phyloP scores from a whole-genome alignment of 208 protist genomes.

The Crithidia thermophila region DNA sequence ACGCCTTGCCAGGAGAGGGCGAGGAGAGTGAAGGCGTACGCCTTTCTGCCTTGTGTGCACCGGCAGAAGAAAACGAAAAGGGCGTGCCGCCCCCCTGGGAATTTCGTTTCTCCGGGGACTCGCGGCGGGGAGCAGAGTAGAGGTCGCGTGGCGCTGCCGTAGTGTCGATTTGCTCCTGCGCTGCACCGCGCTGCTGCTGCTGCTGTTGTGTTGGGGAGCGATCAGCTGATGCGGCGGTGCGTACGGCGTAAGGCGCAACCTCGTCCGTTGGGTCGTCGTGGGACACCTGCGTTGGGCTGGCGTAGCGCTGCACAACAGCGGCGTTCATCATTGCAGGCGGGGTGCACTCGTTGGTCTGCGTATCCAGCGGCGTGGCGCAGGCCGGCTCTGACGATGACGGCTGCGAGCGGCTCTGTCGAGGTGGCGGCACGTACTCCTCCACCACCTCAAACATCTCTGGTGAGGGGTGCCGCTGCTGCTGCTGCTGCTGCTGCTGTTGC shows the following conservation, averaged over 20 bases:
- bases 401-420: too few relatives aligned
- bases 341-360: too few relatives aligned
- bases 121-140: background rate
- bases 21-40: too few relatives aligned
- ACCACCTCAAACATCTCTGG: too few relatives aligned
- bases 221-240: conserved; percentile 13
- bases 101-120: background rate
- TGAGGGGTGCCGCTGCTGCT: background rate
- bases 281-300: background rate
- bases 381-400: too few relatives aligned
- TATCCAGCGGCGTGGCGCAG: too few relatives aligned
- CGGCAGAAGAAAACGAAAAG: background rate
- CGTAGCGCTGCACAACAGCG: background rate
- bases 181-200: too few relatives aligned
- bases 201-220: background rate
- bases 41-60: too few relatives aligned
- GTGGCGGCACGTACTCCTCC: too few relatives aligned
- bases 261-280: background rate
- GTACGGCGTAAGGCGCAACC: background rate
- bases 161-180: too few relatives aligned
- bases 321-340: background rate
- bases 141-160: too few relatives aligned
- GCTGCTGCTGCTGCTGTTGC: conserved; percentile 4
- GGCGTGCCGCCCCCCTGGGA: too few relatives aligned
- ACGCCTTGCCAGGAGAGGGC: background rate